A percentile compares a stretch with the other conserved stretches of the same genome.
Conservation (phyloP, 2,329 filamentous ascomycete species). For the Xenosphaeropsis pyriputrescens region DNA sequence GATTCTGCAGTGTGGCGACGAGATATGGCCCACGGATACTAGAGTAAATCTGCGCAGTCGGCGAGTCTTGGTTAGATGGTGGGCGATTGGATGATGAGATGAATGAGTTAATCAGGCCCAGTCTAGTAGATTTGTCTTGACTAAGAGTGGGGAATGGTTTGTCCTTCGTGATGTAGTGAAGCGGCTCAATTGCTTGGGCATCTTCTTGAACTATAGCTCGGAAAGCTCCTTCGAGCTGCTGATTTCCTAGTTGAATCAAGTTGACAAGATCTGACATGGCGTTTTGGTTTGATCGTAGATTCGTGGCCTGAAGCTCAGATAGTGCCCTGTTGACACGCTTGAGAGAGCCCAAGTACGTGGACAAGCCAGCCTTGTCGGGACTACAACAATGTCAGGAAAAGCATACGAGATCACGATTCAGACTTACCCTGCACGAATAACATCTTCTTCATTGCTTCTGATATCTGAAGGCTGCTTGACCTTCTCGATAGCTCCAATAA, state of each 20-base stretch:
- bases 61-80: constrained; percentile 40
- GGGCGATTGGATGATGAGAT: constrained; percentile 46
- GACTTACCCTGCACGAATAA: constrained; percentile 63
- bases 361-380: constrained; percentile 69
- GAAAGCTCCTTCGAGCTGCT: constrained; percentile 74
- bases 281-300: constrained; percentile 81
- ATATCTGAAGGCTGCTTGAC: constrained; percentile 85
- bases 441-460: constrained; percentile 80
- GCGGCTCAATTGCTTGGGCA: constrained; percentile 66
- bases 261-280: constrained; percentile 68
- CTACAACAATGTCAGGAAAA: constrained; percentile 20
- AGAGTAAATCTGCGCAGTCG: constrained; percentile 70
- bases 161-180: constrained; percentile 88
- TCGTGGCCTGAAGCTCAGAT: constrained; percentile 73
- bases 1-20: constrained; percentile 65
- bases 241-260: constrained; percentile 64
- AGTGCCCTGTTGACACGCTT: constrained; percentile 82
- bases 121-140: constrained; percentile 58
- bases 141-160: constrained; percentile 69
- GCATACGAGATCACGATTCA: not conserved
- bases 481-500: constrained; percentile 76
- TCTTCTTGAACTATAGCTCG: constrained; percentile 67
- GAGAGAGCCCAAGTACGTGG: constrained; percentile 76
- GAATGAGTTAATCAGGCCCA: constrained; percentile 68
- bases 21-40: constrained; percentile 80